phyloP scores from a whole-genome alignment of 495 filamentous ascomycete species.

The Aspergillus nanangensis region DNA sequence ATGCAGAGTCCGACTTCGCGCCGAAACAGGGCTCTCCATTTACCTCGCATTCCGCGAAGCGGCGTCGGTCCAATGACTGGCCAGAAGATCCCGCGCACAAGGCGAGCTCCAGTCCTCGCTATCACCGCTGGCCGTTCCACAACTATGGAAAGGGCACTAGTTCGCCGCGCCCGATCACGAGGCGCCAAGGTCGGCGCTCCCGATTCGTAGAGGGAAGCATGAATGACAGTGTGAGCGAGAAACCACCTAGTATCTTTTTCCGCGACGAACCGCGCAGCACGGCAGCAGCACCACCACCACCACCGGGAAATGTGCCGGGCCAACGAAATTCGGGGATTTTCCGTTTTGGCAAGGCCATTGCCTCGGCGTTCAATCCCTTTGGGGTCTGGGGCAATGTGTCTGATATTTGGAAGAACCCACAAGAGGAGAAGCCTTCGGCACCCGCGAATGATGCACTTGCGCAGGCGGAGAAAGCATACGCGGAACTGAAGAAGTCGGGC shows the following conservation, averaged over 20 bases:
- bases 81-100: conserved; percentile 19
- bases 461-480: conserved; percentile 54
- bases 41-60: conserved; percentile 35
- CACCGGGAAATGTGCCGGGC: conserved; percentile 4
- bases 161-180: conserved; percentile 27
- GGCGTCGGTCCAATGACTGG: conserved; percentile 47
- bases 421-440: conserved; percentile 21
- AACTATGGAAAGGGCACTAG: conserved; percentile 6
- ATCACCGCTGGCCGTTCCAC: conserved; percentile 12
- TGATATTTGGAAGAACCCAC: conserved; percentile 25
- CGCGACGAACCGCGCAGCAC: conserved; percentile 26
- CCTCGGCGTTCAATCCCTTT: conserved; percentile 50
- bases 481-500: conserved; percentile 56
- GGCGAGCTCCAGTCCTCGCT: conserved; percentile 9
- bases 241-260: conserved; percentile 60
- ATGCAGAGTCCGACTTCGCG: conserved; percentile 26
- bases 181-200: conserved; percentile 42
- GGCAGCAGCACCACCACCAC: neutral
- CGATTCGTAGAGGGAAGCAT: conserved; percentile 72
- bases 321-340: conserved; percentile 47
- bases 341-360: conserved; percentile 55
- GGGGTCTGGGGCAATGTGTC: conserved; percentile 39
- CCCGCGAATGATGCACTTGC: conserved; percentile 36
- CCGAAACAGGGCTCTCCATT: conserved; percentile 8
- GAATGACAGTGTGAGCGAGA: conserved; percentile 68